Conservation (phyloP, 148 eudicot species). For the Chenopodium quinoa region DNA sequence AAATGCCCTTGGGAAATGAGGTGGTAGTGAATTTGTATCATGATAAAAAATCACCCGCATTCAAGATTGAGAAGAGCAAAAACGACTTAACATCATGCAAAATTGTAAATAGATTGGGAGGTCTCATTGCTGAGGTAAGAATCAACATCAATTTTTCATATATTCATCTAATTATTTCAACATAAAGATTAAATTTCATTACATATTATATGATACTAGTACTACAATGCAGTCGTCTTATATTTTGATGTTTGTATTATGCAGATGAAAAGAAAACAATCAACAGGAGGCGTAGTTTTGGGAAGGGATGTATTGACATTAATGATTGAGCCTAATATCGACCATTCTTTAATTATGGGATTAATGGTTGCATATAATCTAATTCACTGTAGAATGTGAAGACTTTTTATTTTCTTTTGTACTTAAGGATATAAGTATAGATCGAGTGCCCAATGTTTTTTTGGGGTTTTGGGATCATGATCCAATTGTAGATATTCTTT, state of each 20-base stretch:
- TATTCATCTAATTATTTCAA: background rate
- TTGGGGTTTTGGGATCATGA: conserved; percentile 16
- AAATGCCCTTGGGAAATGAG: conserved; percentile 16
- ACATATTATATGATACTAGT: background rate
- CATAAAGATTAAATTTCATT: background rate
- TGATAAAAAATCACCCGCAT: conserved; percentile 16
- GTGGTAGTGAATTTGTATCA: conserved; percentile 24
- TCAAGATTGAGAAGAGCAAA: conserved; percentile 29
- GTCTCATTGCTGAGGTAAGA: conserved; percentile 41
- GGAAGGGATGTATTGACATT: conserved; percentile 47
- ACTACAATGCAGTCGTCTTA: background rate
- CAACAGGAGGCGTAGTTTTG: conserved; percentile 37
- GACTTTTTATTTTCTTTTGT: background rate
- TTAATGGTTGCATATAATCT: conserved; percentile 38
- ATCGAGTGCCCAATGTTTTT: conserved; percentile 7
- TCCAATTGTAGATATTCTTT: conserved; percentile 19
- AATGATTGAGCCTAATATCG: conserved; percentile 34
- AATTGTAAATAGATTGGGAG: conserved; percentile 35
- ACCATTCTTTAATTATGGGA: conserved; percentile 41
- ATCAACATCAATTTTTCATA: background rate
- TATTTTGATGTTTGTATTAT: background rate
- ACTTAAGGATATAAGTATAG: background rate
- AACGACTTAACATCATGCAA: conserved; percentile 19
- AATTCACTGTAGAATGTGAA: conserved; percentile 34
- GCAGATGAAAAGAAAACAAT: conserved; percentile 42